Conservation (phyloP, 2,329 filamentous ascomycete genomes). For the Fusarium sp. region DNA sequence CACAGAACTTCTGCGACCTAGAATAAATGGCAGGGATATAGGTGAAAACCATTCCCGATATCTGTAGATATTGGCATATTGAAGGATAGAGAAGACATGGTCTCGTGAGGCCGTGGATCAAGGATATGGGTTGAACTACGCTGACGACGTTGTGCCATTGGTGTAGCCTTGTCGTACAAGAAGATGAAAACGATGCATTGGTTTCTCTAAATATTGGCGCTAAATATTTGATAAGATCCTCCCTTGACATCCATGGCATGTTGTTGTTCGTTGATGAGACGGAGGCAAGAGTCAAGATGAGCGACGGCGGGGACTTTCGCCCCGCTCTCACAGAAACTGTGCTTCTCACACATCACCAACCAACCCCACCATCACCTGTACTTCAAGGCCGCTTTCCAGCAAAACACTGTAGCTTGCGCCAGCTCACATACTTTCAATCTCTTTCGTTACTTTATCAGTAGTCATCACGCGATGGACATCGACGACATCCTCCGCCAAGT, state of each 20-base stretch:
- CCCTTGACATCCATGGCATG: neutral
- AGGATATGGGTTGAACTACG: neutral
- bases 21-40: neutral
- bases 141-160: neutral
- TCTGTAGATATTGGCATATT: neutral
- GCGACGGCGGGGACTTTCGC: neutral
- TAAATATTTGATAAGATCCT: neutral
- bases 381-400: slow-evolving; percentile 1
- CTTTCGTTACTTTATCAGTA: neutral
- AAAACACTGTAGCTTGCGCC: neutral
- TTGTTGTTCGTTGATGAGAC: neutral
- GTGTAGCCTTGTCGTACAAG: neutral
- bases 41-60: neutral
- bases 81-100: neutral
- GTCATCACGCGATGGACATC: slow-evolving; percentile 72
- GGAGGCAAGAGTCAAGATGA: neutral
- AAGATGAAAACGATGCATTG: neutral
- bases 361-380: slow-evolving; percentile 25
- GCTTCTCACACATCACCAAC: slow-evolving; percentile 7
- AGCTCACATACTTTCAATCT: neutral
- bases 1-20: neutral
- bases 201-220: neutral
- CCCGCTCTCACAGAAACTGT: slow-evolving; percentile 31
- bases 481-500: slow-evolving; percentile 83
- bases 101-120: neutral